phyloP scores from a whole-genome alignment of 139 green algal species.

The Ostreobium quekettii region DNA sequence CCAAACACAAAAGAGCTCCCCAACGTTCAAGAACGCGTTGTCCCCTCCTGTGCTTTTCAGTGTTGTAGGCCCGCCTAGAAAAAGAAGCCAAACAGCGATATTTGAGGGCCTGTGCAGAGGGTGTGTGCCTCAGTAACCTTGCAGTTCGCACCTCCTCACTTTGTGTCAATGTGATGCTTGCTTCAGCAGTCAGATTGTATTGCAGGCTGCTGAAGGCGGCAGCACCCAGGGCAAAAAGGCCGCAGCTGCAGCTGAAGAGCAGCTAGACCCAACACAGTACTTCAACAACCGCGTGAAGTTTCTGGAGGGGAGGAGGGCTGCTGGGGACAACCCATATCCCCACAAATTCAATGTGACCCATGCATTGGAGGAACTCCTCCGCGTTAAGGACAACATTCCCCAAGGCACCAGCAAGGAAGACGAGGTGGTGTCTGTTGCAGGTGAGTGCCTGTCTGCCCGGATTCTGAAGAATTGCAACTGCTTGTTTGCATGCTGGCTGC shows the following conservation, averaged over 20 bases:
- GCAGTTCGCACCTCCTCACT: too few species aligned
- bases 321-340: constrained; percentile 89
- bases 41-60: too few species aligned
- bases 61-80: too few species aligned
- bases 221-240: background rate
- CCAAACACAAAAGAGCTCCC: too few species aligned
- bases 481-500: background rate
- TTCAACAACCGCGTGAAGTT: constrained; percentile 74
- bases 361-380: constrained; percentile 50
- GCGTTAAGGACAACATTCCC: background rate
- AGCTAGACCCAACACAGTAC: constrained; percentile 80
- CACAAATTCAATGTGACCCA: constrained; percentile 91
- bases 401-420: constrained; percentile 27
- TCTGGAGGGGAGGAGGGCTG: constrained; percentile 62
- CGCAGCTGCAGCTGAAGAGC: constrained; percentile 14
- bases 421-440: constrained; percentile 44
- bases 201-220: too few species aligned
- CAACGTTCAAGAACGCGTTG: too few species aligned
- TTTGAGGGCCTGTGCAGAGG: too few species aligned
- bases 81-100: too few species aligned
- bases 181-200: too few species aligned
- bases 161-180: too few species aligned
- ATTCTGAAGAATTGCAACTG: background rate
- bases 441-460: constrained; percentile 19
- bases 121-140: too few species aligned